Evolutionary conservation across 1,284 basidiomycete genomes (phyloP), one percentile per base, ranked within the genome.

Genomic region (Cryptococcus hybrid): DNA sequence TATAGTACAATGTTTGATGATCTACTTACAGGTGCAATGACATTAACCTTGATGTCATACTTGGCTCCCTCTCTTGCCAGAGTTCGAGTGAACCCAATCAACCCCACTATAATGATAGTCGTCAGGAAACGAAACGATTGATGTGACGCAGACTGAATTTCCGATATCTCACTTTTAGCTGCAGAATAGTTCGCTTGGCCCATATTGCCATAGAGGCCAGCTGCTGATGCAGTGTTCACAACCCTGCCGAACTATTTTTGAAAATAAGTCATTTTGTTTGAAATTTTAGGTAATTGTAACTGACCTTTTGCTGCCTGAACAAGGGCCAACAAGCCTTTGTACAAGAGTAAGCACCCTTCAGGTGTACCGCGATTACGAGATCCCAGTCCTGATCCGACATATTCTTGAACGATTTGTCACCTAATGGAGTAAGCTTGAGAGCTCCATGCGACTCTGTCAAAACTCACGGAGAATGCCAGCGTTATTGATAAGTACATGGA

Each of bases 261-360:
- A 9, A 42, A 11, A 24, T 18, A 11, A 8, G n/a, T 40, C 36
- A 40, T 37, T 24, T 18, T 3, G 15, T 45, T 15, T 12, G 53
- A 11, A 18, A 4, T 52, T n/a, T 30, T 13, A 38, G 45, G n/a
- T 24, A 3, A 37, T n/a, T 8, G 2, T 3, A 18, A 40, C 73
- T 44, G 34, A 77, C 75, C 68, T 93, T 92, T 75, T 97, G 92
- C 73, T 90, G 90, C 69, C 91, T 85, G 84, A 99, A 96, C 75
- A 90, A 80, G 2, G 94, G 92, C 96, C 95, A 99, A 38, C 87
- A 92, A 47, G 96, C 95, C 76, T 94, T 95, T 46, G 91, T 89
- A 78, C 92, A 96, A n/a, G 92, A 82, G 78, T 87, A 99, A 0
- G 95, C 88, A 53, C 94, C 95, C 79, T 94, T 96, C 63, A 99